These are phyloP conservation scores for Aureobasidium mangrovei DNA, from an alignment of 2,329 filamentous ascomycete species.

Conservation along the genomic window DNA sequence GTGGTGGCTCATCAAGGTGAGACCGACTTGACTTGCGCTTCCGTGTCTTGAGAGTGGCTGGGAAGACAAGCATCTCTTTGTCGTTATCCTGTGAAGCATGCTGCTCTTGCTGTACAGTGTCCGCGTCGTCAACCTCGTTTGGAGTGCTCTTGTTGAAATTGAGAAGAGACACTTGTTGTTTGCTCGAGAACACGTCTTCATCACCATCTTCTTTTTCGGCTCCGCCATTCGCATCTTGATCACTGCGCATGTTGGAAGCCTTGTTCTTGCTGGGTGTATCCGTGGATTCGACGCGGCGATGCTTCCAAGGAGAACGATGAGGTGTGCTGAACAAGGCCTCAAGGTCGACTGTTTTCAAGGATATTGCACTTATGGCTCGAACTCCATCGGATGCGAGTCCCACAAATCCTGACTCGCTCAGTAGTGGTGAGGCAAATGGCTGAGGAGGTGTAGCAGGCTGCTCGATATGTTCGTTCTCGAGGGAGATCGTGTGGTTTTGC, in stretches of 20 bases:
- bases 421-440: no score
- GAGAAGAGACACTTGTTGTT: background rate
- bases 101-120: background rate
- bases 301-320: no score
- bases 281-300: no score
- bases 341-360: no score
- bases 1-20: background rate
- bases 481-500: no score
- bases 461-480: no score
- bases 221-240: background rate
- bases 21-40: background rate
- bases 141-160: background rate
- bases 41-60: background rate
- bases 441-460: no score
- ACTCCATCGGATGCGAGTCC: no score
- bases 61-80: no score
- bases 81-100: background rate
- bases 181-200: background rate
- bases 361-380: no score
- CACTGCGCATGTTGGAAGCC: background rate
- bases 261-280: background rate
- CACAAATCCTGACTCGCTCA: no score
- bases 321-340: no score
- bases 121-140: background rate
- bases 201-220: background rate